Evolutionary conservation across 495 filamentous ascomycete genomes (phyloP), one percentile per base, ranked within the genome.

Genomic region (Copromyces sp.): DNA sequence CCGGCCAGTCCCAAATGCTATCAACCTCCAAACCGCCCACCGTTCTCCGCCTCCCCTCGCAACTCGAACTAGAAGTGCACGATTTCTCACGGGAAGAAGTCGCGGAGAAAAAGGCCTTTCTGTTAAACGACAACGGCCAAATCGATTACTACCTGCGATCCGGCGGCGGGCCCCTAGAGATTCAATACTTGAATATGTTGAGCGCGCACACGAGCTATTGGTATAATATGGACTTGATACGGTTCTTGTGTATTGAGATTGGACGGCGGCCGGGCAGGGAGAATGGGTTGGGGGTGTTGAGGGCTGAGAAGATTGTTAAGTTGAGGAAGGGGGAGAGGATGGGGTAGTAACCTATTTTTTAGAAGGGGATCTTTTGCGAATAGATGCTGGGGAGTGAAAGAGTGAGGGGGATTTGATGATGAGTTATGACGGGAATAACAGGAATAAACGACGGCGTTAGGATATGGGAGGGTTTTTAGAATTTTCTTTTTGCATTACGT

Each of bases 201-300:
- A 92, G 93, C 71, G 95, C 95, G n/a, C 95, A 99, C 81, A 94
- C 92, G 72, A 93, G 91, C 74, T 99, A 99, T 77, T 98, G 95
- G 95, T 87, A 87, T 11, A 89, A 90, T 75, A 85, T 86, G 72
- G 95, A 98, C 79, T 93, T 98, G 81, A 89, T 95, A 35, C 82
- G 94, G 44, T 90, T 98, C 78, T 78, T 98, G 70, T 95, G 97
- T 24, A 81, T 93, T 45, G 95, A 99, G 82, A 88, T 95, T 75
- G 94, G 95, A 9, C 83, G 95, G 72, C 86, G 84, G 78, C 87
- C 89, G 44, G 94, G 94, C 6, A 90, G 87, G 74, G 82, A 86
- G 24, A 87, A 91, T 71, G 90, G 90, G 0, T 75, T 97, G 74
- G 79, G 82, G 59, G 86, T 83, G 41, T 90, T 98, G 83, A 86